These are phyloP conservation scores for Cucurbita argyrosperma DNA, from an alignment of 306 rosid species.

Conservation along the genomic window DNA sequence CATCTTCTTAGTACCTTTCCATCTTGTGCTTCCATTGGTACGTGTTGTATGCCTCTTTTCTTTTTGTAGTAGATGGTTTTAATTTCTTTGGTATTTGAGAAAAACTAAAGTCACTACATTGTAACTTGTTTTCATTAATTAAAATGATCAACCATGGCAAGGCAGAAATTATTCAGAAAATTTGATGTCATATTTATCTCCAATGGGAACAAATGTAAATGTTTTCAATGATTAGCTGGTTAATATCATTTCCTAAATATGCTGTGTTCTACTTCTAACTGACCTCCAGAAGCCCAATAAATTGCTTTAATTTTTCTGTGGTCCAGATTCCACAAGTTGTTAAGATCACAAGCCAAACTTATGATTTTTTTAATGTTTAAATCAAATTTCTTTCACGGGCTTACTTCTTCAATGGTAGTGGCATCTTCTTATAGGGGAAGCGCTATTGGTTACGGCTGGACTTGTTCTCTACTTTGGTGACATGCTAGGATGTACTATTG, in stretches of 20 bases:
- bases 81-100: not conserved
- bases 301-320: not conserved
- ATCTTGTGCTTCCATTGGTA: constrained; percentile 86
- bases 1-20: constrained; percentile 70
- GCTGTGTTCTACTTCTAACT: not conserved
- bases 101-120: not conserved
- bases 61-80: not conserved
- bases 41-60: constrained; percentile 4
- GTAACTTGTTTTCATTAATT: not conserved
- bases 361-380: not conserved
- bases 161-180: not conserved
- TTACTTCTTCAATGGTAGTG: constrained; percentile 5
- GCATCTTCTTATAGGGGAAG: constrained; percentile 47
- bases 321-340: not conserved
- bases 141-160: not conserved
- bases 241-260: not conserved
- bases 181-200: not conserved
- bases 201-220: not conserved
- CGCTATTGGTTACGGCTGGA: constrained; percentile 68
- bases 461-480: constrained; percentile 86
- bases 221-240: not conserved
- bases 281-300: not conserved
- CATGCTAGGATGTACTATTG: constrained; percentile 51
- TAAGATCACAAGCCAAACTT: not conserved
- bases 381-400: not conserved